Base-by-base conservation (phyloP, 371 early-diverging fungal species). In the Rhizopus sp. region DNA sequence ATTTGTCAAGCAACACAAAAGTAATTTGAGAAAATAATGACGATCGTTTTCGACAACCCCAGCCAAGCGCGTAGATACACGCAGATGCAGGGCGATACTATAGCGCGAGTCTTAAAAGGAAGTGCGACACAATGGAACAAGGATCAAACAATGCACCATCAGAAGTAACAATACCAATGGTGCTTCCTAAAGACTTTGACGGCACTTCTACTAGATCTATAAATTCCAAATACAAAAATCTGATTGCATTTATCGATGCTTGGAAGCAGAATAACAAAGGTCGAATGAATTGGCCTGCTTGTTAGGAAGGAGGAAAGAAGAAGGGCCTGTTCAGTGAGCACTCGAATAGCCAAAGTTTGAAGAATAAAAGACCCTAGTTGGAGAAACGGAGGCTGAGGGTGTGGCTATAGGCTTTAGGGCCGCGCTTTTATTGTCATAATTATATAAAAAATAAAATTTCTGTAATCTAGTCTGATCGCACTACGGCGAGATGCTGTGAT, bases 101-200 rank as follows among this genome's bases (percentile, higher is more conserved):
- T 34, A 58, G 58, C 60, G 60, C 60, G 40, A 60, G 53, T 48
- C 54, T 53, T 40, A 53, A 53, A 50, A 58, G 58, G 51, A 58
- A 58, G 58, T 58, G 51, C 29, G 58, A 58, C 45, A 50, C 33
- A 48, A 53, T 53, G 48, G 53, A 38, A 47, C 54, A 60, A 15
- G 50, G 53, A 48, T 39, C 48, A 51, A 51, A 40, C 60, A 60
- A 40, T 40, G 53, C 60, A 53, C 48, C 54, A 47, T 7, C 60
- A 60, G 54, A 60, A 60, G 60, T 41, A 60, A 59, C 29, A 59
- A 59, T 52, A 59, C 52, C 59, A 57, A 59, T 59, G 52, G 59
- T 38, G 50, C 57, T 57, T 57, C 49, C 49, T 48, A 49, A 49
- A 57, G 49, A 35, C 29, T 59, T 59, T 41, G 59, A 59, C 37